phyloP scores from a whole-genome alignment of 2,329 filamentous ascomycete genomes.

The Colletotrichum sansevieriae region DNA sequence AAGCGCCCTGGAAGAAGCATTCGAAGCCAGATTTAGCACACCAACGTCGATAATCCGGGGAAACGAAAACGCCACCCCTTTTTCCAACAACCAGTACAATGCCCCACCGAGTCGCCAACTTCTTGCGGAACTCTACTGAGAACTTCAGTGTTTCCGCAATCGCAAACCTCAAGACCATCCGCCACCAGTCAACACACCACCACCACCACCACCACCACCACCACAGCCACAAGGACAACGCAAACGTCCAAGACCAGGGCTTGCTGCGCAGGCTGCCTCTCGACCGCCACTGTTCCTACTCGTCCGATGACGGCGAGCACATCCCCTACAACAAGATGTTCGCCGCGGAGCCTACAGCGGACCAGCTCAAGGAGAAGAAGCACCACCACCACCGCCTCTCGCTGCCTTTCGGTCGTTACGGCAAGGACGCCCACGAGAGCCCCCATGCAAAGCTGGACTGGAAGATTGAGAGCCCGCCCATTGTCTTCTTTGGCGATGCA shows the following conservation, averaged over 20 bases:
- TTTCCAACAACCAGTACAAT: slow-evolving; percentile 52
- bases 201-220: slow-evolving; percentile 17
- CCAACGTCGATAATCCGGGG: slow-evolving; percentile 26
- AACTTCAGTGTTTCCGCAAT: slow-evolving; percentile 52
- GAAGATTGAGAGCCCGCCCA: slow-evolving; percentile 86
- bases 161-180: slow-evolving; percentile 61
- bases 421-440: slow-evolving; percentile 55
- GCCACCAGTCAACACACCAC: slow-evolving; percentile 43
- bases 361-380: slow-evolving; percentile 49
- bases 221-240: slow-evolving; percentile 9
- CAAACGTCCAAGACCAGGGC: slow-evolving; percentile 31
- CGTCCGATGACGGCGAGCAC: slow-evolving; percentile 41
- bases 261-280: slow-evolving; percentile 28
- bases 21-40: slow-evolving; percentile 18
- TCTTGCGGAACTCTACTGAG: slow-evolving; percentile 69
- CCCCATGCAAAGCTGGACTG: slow-evolving; percentile 62
- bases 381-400: slow-evolving; percentile 55
- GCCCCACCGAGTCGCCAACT: slow-evolving; percentile 70
- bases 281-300: slow-evolving; percentile 40
- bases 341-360: slow-evolving; percentile 36
- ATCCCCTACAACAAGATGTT: slow-evolving; percentile 42
- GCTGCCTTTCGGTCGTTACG: slow-evolving; percentile 53
- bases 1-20: slow-evolving; percentile 26
- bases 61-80: slow-evolving; percentile 9
- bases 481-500: slow-evolving; percentile 84